Conservation (phyloP, 2,329 filamentous ascomycete species). For the Emergomyces pasteurianus region DNA sequence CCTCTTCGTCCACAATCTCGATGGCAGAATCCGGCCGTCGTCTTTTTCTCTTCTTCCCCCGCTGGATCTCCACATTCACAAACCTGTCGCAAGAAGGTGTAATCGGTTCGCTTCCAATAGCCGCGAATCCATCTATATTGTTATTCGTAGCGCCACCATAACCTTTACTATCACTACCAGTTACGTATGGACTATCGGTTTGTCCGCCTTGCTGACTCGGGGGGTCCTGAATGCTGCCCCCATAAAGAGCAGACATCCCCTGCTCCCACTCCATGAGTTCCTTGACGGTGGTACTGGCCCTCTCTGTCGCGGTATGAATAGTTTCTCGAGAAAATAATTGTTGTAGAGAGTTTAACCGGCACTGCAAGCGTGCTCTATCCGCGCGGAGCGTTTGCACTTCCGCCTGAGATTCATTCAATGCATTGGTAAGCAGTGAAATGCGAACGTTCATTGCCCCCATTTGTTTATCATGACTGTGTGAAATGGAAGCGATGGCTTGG, state of each 20-base stretch:
- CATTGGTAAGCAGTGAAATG: constrained; percentile 30
- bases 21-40: constrained; percentile 29
- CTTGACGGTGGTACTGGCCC: constrained; percentile 18
- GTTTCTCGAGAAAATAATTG: constrained; percentile 26
- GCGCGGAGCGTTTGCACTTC: constrained; percentile 26
- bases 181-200: constrained; percentile 17
- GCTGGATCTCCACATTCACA: constrained; percentile 30
- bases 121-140: constrained; percentile 5
- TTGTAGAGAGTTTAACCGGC: constrained; percentile 26
- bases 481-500: constrained; percentile 14
- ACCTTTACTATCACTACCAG: constrained; percentile 7
- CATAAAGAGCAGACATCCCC: constrained; percentile 11
- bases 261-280: constrained; percentile 12
- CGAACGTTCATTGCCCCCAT: constrained; percentile 30
- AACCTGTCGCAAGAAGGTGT: constrained; percentile 33
- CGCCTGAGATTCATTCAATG: constrained; percentile 23
- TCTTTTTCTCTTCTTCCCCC: constrained; percentile 26
- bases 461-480: constrained; percentile 22
- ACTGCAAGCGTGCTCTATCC: constrained; percentile 25
- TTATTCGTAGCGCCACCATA: neutral
- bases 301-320: constrained; percentile 28
- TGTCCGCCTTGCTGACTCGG: constrained; percentile 12
- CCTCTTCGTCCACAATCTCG: constrained; percentile 25
- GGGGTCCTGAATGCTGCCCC: constrained; percentile 8
- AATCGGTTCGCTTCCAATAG: constrained; percentile 27